Conservation (phyloP, 331 rosid genomes). For the Quercus phellos region DNA sequence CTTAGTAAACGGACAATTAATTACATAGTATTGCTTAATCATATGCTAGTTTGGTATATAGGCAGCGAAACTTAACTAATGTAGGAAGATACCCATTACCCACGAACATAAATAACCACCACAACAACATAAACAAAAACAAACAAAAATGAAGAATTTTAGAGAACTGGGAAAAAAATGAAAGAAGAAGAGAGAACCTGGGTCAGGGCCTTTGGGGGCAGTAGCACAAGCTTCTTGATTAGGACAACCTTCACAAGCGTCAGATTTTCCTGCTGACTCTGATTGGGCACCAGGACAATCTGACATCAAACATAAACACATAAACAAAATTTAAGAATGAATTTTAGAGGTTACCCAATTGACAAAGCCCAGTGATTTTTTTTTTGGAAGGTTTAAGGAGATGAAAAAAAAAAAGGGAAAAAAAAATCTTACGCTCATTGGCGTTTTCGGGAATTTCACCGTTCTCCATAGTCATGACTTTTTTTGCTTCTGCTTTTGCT, state of each 20-base stretch:
- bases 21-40: no score
- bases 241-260: constrained; percentile 81
- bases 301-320: constrained; percentile 28
- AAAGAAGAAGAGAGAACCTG: constrained; percentile 40
- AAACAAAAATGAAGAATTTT: neutral
- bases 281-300: constrained; percentile 23
- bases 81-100: neutral
- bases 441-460: constrained; percentile 80
- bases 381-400: neutral
- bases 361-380: neutral
- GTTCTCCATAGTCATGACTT: constrained; percentile 45
- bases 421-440: constrained; percentile 62
- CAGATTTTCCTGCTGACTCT: constrained; percentile 79
- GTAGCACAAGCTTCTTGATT: constrained; percentile 86
- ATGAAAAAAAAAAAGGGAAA: neutral
- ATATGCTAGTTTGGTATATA: no score
- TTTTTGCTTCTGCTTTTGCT: neutral
- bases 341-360: neutral
- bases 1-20: no score
- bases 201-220: constrained; percentile 92
- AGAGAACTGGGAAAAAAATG: neutral
- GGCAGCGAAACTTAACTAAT: no score
- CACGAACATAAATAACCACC: neutral
- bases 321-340: no score
- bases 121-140: neutral